Conservation (phyloP, 352 stramenopile genomes). For the Ophiocytium majus region DNA sequence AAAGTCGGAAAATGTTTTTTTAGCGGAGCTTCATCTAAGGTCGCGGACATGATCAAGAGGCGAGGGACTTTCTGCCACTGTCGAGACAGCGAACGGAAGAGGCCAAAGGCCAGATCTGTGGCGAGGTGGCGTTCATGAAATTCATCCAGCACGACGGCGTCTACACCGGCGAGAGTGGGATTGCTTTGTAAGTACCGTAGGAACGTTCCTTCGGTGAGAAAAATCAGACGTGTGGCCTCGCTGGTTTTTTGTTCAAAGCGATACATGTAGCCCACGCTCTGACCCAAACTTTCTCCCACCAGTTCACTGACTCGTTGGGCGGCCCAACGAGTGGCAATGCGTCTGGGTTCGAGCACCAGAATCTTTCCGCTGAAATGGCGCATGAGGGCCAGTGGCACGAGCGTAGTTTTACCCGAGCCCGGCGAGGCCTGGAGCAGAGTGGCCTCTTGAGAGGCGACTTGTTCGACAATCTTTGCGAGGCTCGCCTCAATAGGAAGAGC, state of each 20-base stretch:
- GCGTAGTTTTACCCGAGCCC: neutral
- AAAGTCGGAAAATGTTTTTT: no score
- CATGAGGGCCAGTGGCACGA: neutral
- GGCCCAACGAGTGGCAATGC: neutral
- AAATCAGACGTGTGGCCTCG: neutral
- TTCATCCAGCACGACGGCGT: neutral
- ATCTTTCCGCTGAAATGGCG: neutral
- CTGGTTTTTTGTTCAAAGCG: conserved; percentile 1
- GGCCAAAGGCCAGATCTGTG: neutral
- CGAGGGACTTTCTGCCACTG: neutral
- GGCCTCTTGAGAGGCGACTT: no score
- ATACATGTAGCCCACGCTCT: neutral
- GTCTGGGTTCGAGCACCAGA: neutral
- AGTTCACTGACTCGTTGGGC: neutral
- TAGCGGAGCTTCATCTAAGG: neutral
- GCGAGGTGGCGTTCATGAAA: neutral
- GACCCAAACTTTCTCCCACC: neutral
- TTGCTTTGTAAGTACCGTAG: neutral
- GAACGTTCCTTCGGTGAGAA: conserved; percentile 2
- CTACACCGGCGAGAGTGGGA: conserved; percentile 4
- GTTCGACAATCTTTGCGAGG: no score
- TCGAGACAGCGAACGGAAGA: neutral
- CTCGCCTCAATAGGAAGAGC: no score
- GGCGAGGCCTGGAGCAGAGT: neutral
- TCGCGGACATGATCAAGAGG: conserved; percentile 4